Percentiles rank a stretch among this genome's conserved stretches.
phyloP scores from a whole-genome alignment of 768 basidiomycete genomes.

The Trichaptum fuscoviolaceum region DNA sequence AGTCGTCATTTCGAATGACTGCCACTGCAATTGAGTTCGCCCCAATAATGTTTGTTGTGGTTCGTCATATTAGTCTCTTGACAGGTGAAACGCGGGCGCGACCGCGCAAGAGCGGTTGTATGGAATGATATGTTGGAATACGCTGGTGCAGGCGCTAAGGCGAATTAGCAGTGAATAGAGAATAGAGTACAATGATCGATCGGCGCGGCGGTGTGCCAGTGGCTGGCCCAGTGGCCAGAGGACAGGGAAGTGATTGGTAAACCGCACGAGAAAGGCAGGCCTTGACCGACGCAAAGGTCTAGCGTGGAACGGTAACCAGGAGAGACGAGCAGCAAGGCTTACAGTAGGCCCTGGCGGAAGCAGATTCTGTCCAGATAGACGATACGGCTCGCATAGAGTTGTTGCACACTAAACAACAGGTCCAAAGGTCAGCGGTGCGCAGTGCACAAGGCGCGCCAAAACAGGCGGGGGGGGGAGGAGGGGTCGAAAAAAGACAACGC shows the following conservation, averaged over 20 bases:
- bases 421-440: too few species aligned
- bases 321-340: not conserved
- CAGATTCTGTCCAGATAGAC: not conserved
- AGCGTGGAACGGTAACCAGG: constrained; percentile 1
- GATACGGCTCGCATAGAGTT: not conserved
- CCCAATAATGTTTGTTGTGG: not conserved
- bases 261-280: not conserved
- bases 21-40: not conserved
- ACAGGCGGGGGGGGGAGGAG: too few species aligned
- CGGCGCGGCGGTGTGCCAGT: too few species aligned
- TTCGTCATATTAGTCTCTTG: not conserved
- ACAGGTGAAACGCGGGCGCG: not conserved
- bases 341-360: not conserved
- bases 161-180: not conserved
- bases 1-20: not conserved
- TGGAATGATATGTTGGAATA: not conserved
- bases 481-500: not conserved
- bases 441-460: not conserved
- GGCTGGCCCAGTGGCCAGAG: too few species aligned
- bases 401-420: too few species aligned
- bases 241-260: too few species aligned
- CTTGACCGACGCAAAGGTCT: constrained; percentile 1
- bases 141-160: not conserved
- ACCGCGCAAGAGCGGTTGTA: too few species aligned
- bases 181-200: not conserved